phyloP scores from a whole-genome alignment of 1,284 basidiomycete species.

The Cryptococcus sp. region DNA sequence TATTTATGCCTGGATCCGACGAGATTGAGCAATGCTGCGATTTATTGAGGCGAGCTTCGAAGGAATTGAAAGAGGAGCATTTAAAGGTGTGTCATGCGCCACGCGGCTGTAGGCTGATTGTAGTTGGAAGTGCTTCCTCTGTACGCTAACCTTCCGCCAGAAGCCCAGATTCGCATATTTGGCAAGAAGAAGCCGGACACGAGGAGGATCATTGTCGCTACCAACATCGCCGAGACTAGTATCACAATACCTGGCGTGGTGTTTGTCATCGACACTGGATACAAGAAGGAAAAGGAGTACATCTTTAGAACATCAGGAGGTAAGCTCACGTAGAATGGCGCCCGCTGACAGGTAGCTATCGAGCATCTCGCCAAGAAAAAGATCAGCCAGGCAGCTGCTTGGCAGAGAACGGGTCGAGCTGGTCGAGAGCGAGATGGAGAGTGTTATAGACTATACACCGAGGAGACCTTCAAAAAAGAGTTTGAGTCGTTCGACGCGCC shows the following conservation, averaged over 20 bases:
- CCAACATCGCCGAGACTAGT: conserved; percentile 96
- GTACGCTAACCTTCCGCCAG: conserved; percentile 75
- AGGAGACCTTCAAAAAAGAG: conserved; percentile 58
- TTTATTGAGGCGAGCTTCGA: conserved; percentile 61
- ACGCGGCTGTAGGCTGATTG: background rate
- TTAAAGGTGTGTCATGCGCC: conserved; percentile 50
- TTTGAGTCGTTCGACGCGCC: conserved; percentile 68
- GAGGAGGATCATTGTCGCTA: conserved; percentile 87
- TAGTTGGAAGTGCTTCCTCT: conserved; percentile 71
- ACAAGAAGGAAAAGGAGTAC: conserved; percentile 92
- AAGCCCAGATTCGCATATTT: conserved; percentile 75
- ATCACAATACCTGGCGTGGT: conserved; percentile 95
- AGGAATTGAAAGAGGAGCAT: conserved; percentile 57
- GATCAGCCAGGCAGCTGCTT: conserved; percentile 82
- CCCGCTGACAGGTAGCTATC: conserved; percentile 56
- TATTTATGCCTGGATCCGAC: conserved; percentile 94
- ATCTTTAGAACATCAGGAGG: conserved; percentile 62
- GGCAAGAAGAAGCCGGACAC: conserved; percentile 60
- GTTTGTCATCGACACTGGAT: conserved; percentile 91
- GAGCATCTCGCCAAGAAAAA: conserved; percentile 79
- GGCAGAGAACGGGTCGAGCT: conserved; percentile 76
- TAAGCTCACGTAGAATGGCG: conserved; percentile 18
- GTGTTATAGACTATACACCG: conserved; percentile 85
- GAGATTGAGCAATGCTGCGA: conserved; percentile 86
- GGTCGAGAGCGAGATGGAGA: conserved; percentile 81